A percentile compares a stretch with the other conserved stretches of the same genome.
Conservation (phyloP, 768 basidiomycete genomes). For the Tulasnella sp. region DNA sequence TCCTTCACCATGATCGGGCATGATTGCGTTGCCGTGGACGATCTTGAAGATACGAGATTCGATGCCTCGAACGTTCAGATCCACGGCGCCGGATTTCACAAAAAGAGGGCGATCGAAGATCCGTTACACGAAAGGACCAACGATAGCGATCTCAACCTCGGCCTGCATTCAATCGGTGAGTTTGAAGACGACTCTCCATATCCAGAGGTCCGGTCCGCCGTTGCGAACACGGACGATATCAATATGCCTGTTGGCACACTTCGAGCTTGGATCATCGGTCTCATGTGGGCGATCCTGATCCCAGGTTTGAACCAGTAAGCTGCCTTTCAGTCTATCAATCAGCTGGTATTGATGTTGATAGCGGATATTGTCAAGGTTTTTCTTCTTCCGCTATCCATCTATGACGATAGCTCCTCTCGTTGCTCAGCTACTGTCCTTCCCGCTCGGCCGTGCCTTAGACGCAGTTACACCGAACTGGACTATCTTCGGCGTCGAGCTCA, state of each 20-base stretch:
- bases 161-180: conserved; percentile 7
- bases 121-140: too few relatives aligned
- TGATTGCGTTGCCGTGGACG: too few relatives aligned
- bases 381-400: conserved; percentile 65
- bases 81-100: too few relatives aligned
- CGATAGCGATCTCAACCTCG: conserved; percentile 20
- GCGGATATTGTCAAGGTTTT: conserved; percentile 42
- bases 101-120: too few relatives aligned
- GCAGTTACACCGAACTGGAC: conserved; percentile 48
- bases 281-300: conserved; percentile 56
- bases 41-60: too few relatives aligned
- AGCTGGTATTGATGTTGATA: background rate
- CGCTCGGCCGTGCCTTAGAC: conserved; percentile 41
- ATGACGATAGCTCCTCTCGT: conserved; percentile 56
- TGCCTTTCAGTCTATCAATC: too few relatives aligned
- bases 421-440: conserved; percentile 61
- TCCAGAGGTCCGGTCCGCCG: conserved; percentile 78
- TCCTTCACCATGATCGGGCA: too few relatives aligned
- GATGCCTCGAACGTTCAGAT: too few relatives aligned
- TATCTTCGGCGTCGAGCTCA: conserved; percentile 51
- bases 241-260: conserved; percentile 72
- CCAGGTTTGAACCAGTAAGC: conserved; percentile 31
- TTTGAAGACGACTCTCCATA: conserved; percentile 48
- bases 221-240: conserved; percentile 70
- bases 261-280: conserved; percentile 64